phyloP scores from a whole-genome alignment of 805 yeast species.

The Komagataella ulmi region DNA sequence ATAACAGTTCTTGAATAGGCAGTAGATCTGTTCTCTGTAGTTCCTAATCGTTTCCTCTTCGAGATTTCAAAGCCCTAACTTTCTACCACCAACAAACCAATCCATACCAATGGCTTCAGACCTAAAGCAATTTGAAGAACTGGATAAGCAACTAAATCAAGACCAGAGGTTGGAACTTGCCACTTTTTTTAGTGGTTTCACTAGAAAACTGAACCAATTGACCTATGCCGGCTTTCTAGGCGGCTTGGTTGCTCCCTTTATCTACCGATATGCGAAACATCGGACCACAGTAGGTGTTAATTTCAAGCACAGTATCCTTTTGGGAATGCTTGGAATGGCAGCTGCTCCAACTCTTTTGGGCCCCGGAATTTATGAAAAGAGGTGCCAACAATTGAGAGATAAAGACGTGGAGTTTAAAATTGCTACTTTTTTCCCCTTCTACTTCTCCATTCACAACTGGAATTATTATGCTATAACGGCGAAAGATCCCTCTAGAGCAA shows the following conservation, averaged over 20 bases:
- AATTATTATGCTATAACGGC: not conserved
- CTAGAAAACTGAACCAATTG: not conserved
- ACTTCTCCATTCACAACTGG: not conserved
- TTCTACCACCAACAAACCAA: not conserved
- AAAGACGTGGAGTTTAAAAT: not conserved
- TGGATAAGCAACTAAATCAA: not conserved
- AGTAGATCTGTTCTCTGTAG: not conserved
- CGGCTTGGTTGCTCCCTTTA: not conserved
- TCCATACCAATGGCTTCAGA: not conserved
- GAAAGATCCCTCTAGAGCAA: not conserved
- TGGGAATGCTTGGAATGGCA: not conserved
- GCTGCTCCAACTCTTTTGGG: not conserved
- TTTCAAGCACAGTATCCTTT: not conserved
- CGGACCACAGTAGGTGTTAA: slow-evolving; percentile 1
- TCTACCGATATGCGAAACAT: not conserved
- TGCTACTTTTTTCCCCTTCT: not conserved
- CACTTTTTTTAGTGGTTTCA: not conserved
- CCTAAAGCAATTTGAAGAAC: not conserved
- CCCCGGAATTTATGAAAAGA: not conserved
- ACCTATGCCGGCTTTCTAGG: not conserved
- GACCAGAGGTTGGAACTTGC: not conserved
- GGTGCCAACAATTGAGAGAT: not conserved
- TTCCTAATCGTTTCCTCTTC: not conserved
- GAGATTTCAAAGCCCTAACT: not conserved
- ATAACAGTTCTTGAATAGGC: not conserved